A percentile compares a stretch with the other conserved stretches of the same genome.
phyloP scores from a whole-genome alignment of 2,329 filamentous ascomycete species.

The Fusarium torulosum region DNA sequence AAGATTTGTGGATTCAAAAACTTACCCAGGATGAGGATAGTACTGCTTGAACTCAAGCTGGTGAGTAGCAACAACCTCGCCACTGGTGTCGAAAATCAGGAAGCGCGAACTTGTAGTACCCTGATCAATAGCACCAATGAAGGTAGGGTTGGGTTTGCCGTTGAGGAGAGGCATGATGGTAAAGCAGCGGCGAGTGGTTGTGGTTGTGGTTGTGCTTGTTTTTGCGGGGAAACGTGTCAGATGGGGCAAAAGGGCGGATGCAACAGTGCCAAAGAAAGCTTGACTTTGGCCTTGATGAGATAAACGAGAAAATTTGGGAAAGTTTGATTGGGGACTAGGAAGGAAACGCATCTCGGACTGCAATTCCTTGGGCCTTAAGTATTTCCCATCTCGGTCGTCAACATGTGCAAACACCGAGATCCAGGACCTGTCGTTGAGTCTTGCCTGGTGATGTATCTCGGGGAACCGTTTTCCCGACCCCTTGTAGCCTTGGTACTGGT shows the following conservation, averaged over 20 bases:
- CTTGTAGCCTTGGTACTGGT: neutral
- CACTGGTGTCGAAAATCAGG: conserved; percentile 79
- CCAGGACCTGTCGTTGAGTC: neutral
- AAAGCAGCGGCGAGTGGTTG: conserved; percentile 7
- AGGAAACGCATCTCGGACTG: conserved; percentile 12
- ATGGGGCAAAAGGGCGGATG: conserved; percentile 23
- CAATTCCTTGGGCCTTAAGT: conserved; percentile 33
- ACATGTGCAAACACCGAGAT: conserved; percentile 20
- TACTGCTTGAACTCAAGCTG: conserved; percentile 82
- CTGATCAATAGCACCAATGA: conserved; percentile 83
- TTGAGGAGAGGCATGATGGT: conserved; percentile 52
- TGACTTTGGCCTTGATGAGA: no score
- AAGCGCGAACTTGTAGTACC: conserved; percentile 84
- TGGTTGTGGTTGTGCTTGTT: conserved; percentile 7
- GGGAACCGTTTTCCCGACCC: conserved; percentile 28
- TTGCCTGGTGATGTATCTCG: conserved; percentile 16
- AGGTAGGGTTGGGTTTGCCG: conserved; percentile 53
- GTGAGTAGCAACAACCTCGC: conserved; percentile 77
- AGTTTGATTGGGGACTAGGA: conserved; percentile 18
- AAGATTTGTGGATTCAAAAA: neutral
- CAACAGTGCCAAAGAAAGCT: conserved; percentile 22
- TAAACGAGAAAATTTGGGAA: neutral
- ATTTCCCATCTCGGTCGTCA: conserved; percentile 23
- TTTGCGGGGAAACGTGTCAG: conserved; percentile 28
- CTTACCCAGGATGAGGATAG: conserved; percentile 80